These are phyloP conservation scores for Hypseocharis bilobata DNA, from an alignment of 441 rosid genomes.

Conservation along the genomic window DNA sequence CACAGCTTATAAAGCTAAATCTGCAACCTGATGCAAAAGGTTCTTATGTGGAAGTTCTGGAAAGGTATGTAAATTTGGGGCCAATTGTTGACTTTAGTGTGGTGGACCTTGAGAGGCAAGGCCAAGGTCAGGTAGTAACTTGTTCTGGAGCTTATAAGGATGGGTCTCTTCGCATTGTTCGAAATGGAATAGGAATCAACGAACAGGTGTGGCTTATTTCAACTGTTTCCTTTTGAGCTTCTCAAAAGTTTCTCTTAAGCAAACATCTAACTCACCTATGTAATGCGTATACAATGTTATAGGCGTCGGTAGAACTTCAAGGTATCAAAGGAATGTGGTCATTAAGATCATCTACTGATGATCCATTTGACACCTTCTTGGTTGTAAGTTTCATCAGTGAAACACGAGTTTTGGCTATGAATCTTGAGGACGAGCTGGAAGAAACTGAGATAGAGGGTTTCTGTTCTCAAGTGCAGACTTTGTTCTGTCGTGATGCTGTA, in stretches of 20 bases:
- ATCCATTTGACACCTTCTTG: conserved; percentile 84
- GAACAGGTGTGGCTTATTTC: conserved; percentile 60
- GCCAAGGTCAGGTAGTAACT: conserved; percentile 99
- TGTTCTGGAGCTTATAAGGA: conserved; percentile 98
- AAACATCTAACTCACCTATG: conserved; percentile 9
- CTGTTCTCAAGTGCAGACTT: conserved; percentile 79
- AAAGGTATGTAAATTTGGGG: conserved; percentile 84
- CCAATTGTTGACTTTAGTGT: conserved; percentile 96
- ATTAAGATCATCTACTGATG: conserved; percentile 76
- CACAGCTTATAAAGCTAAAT: conserved; percentile 78
- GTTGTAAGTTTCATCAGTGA: conserved; percentile 94
- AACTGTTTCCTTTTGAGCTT: neutral
- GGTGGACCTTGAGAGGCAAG: conserved; percentile 98
- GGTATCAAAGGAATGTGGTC: conserved; percentile 99
- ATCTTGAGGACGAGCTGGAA: conserved; percentile 91
- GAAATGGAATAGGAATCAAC: conserved; percentile 96
- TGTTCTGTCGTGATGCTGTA: conserved; percentile 92
- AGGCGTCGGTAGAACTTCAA: conserved; percentile 99
- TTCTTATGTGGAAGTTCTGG: conserved; percentile 84
- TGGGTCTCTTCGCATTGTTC: conserved; percentile 93
- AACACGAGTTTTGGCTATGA: conserved; percentile 94
- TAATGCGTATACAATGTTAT: conserved; percentile 16
- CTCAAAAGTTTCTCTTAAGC: neutral
- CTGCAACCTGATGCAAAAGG: conserved; percentile 78
- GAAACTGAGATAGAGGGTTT: conserved; percentile 97